Evolutionary conservation across 345 rosid species (phyloP), one percentile per base, ranked within the genome.

Genomic region (Eutrema yunnanense): DNA sequence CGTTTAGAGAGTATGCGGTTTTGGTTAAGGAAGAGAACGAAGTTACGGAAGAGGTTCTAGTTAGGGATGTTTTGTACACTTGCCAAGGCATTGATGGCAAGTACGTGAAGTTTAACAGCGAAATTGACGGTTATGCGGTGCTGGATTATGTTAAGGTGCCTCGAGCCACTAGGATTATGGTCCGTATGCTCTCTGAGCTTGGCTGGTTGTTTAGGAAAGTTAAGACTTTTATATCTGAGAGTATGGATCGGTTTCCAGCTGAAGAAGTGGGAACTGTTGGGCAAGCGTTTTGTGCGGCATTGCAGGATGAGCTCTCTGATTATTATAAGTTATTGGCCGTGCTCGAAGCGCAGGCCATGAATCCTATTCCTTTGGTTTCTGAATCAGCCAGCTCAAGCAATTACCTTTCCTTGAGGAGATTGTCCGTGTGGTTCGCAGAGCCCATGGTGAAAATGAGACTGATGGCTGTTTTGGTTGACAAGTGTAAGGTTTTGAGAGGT

Each of bases 201-300:
- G 98, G 99, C 6, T 95, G 99, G 99, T 72, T 95, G 79, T 92
- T 92, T 74, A 85, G 89, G 77, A 95, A 95, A 76, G 99, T 95
- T 43, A 92, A 77, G 73, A 88, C 74, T 37, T 88, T 90, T 62
- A 87, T 90, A 32, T 85, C 87, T 0, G 96, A 87, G 72, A 83
- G 94, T 62, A 85, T 92, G 97, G 96, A 83, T 79, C 76, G 77
- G 43, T 92, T 89, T 77, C 88, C 94, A 2, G 87, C 85, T 58
- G 94, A 92, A 61, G 94, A 87, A 56, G 89, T 90, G 7, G 99
- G 98, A 61, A 88, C 97, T 42, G 91, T 92, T 6, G 92, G 97
- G 34, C 99, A 92, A 81, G 98, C 99, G 6, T 92, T 96, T 79
- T 88, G 96, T 66, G 96, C 98, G 2, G 99, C 99, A 0, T 79